Evolutionary conservation across 176 grass and related monocot genomes (phyloP), one percentile per base, ranked within the genome.

Genomic region (Triticum monococcum): DNA sequence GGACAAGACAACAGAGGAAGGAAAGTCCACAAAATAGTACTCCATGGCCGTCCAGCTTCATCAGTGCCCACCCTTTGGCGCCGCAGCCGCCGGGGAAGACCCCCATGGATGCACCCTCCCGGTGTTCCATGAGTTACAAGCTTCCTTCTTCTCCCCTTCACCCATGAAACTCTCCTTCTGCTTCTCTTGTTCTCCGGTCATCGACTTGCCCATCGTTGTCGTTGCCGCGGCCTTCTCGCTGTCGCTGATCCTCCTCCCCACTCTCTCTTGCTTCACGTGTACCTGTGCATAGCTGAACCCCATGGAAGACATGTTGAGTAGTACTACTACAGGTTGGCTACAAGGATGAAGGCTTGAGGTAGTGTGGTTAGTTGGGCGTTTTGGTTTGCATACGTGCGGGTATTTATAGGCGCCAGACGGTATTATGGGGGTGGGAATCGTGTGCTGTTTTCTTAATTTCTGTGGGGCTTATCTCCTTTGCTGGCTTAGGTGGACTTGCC

Each of bases 241-340:
- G 2, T 77, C 5, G 4, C 9, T 36, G 72, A 33, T 54, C 60
- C 20, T 83, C 72, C 22, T 88, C 69, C 31, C 37, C 65, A 77
- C 23, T n/a, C 31, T 52, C 56, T 84, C 87, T 22, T 84, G 66
- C n/a, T 23, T 17, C 38, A 89, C 75, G 35, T 89, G 87, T 26
- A 89, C 62, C n/a, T 84, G 81, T 22, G 87, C 87, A 52, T 84
- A 89, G 75, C 87, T 89, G 57, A 89, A 89, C 7, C 87, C 87
- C 40, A 84, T 73, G 31, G 81, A 88, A 9, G 75, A 22, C 81
- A 89, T 89, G 26, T 28, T 73, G 66, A 48, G n/a, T 31, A 48
- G 4, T 31, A 20, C 13, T 28, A 28, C 28, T 28, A 35, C 2
- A 65, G 48, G 46, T 52, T 52, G 17, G 25, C 46, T 52, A 77